These are phyloP conservation scores for Fragaria iinumae DNA, from an alignment of 306 rosid genomes.

Conservation along the genomic window DNA sequence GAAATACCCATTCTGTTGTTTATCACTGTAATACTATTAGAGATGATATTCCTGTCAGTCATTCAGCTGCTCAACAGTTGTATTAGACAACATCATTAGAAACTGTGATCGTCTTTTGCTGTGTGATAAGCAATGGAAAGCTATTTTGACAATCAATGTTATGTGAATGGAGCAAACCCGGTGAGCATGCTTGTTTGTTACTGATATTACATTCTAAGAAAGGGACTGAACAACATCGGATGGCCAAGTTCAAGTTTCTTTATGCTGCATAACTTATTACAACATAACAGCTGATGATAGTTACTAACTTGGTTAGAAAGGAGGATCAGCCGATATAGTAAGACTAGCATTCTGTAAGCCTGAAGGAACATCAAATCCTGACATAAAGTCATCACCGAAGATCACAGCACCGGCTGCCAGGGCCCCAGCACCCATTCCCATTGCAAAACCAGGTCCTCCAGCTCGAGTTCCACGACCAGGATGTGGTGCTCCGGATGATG, in stretches of 20 bases:
- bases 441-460: conserved; percentile 42
- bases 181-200: not conserved
- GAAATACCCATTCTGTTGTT: not conserved
- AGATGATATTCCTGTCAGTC: not conserved
- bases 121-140: not conserved
- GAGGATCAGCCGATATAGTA: conserved; percentile 41
- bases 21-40: not conserved
- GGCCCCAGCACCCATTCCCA: conserved; percentile 77
- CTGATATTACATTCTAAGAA: not conserved
- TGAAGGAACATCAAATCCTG: conserved; percentile 56
- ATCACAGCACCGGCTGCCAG: conserved; percentile 83
- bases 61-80: conserved; percentile 1
- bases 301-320: conserved; percentile 38
- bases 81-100: not conserved
- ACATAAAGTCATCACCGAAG: conserved; percentile 79
- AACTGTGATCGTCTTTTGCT: not conserved
- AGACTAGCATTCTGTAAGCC: conserved; percentile 46
- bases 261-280: not conserved
- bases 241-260: conserved; percentile 10
- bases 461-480: conserved; percentile 18
- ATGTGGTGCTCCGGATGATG: conserved; percentile 40
- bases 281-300: conserved; percentile 17
- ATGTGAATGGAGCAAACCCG: conserved; percentile 4
- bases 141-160: conserved; percentile 4
- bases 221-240: conserved; percentile 3